Evolutionary conservation across 192 early-diverging fungal genomes (phyloP).

Genomic region (Podila epigama): DNA sequence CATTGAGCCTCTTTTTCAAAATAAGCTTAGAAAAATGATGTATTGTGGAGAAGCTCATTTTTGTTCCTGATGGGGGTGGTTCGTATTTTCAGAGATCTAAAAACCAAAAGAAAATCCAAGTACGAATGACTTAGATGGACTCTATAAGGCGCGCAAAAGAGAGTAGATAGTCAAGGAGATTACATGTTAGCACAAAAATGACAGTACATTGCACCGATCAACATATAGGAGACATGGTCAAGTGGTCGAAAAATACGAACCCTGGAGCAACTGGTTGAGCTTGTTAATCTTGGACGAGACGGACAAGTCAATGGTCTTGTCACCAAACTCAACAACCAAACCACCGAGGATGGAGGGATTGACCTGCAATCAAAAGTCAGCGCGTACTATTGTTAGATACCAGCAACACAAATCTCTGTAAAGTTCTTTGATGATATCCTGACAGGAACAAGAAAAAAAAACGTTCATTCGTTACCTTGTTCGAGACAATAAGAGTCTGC

Average conservation of each 20-base stretch:
- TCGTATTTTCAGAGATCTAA: neutral
- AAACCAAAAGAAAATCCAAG: neutral
- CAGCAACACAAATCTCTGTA: neutral
- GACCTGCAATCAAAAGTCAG: slow-evolving; percentile 57
- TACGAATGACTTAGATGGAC: neutral
- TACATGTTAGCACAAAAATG: neutral
- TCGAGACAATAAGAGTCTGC: slow-evolving; percentile 85
- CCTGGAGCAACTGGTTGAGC: slow-evolving; percentile 86
- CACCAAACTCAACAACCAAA: slow-evolving; percentile 96
- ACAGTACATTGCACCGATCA: too few species aligned
- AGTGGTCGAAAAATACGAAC: too few species aligned
- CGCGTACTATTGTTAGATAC: too few species aligned
- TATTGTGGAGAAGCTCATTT: neutral
- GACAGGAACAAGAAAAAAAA: too few species aligned
- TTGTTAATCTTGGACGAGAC: slow-evolving; percentile 94
- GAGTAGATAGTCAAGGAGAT: neutral
- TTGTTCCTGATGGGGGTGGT: neutral
- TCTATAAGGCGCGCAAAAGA: neutral
- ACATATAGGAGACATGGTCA: too few species aligned
- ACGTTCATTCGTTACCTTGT: slow-evolving; percentile 83
- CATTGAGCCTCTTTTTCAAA: too few species aligned
- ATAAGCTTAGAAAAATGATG: neutral
- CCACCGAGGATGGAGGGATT: slow-evolving; percentile 95
- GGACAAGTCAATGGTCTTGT: slow-evolving; percentile 98
- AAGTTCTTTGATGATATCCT: too few species aligned